phyloP scores from a whole-genome alignment of 2,329 filamentous ascomycete species.

The Pseudopithomyces maydicus region DNA sequence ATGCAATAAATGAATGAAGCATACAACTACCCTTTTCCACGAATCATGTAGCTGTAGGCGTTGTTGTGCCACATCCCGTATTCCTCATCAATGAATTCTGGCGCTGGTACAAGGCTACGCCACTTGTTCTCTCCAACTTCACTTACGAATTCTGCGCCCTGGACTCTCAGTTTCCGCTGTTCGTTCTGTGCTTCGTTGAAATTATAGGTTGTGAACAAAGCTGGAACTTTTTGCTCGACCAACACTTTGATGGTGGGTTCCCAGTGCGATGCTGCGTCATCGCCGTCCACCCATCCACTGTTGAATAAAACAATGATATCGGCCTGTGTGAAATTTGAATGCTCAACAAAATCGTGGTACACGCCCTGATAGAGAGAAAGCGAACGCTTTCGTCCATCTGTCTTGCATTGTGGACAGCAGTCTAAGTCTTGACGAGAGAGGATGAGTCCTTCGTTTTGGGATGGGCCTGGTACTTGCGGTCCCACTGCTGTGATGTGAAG shows the following conservation, averaged over 20 bases:
- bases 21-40: constrained; percentile 1
- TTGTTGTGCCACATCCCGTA: constrained; percentile 25
- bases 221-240: constrained; percentile 13
- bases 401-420: constrained; percentile 19
- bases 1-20: no score
- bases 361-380: constrained; percentile 18
- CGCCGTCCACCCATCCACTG: constrained; percentile 21
- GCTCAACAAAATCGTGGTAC: constrained; percentile 21
- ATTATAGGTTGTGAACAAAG: constrained; percentile 25
- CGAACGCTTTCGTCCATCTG: constrained; percentile 11
- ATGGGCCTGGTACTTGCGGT: constrained; percentile 7
- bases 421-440: constrained; percentile 12
- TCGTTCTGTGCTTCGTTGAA: constrained; percentile 16
- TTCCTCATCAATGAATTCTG: constrained; percentile 23
- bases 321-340: constrained; percentile 15
- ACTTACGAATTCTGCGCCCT: constrained; percentile 15
- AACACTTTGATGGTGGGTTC: constrained; percentile 19
- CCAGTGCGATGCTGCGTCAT: constrained; percentile 21
- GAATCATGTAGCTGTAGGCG: constrained; percentile 18
- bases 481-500: constrained; percentile 21
- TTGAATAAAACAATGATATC: constrained; percentile 25
- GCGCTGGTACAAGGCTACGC: constrained; percentile 20
- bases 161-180: constrained; percentile 8
- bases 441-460: constrained; percentile 1
- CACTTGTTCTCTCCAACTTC: constrained; percentile 19